These are phyloP conservation scores for Boletus rex-veris DNA, from an alignment of 768 basidiomycete genomes.

Conservation along the genomic window DNA sequence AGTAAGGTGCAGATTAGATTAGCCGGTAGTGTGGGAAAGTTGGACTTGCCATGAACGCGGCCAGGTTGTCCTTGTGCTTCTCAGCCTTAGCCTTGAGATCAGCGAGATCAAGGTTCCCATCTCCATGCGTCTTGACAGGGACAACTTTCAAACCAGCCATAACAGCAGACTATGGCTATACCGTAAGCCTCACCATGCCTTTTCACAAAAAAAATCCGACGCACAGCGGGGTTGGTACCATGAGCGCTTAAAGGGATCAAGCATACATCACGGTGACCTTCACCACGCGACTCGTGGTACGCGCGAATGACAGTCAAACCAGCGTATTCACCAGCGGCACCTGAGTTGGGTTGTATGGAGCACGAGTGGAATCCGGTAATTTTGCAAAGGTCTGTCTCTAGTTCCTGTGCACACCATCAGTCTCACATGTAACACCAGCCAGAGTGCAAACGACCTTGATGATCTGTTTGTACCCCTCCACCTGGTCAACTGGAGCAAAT, in stretches of 20 bases:
- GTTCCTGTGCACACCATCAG: slow-evolving; percentile 54
- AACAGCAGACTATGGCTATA: slow-evolving; percentile 70
- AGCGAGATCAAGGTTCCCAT: slow-evolving; percentile 85
- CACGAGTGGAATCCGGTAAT: slow-evolving; percentile 97
- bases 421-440: not conserved
- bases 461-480: slow-evolving; percentile 77
- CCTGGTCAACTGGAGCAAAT: slow-evolving; percentile 87
- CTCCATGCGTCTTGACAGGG: slow-evolving; percentile 80
- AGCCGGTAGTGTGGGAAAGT: slow-evolving; percentile 7
- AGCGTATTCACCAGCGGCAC: slow-evolving; percentile 95
- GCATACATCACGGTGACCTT: slow-evolving; percentile 85
- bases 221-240: slow-evolving; percentile 95
- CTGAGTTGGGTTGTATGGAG: slow-evolving; percentile 98
- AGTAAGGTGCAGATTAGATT: slow-evolving; percentile 1
- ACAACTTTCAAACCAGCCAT: slow-evolving; percentile 98
- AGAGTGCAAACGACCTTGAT: slow-evolving; percentile 53
- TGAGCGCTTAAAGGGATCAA: slow-evolving; percentile 95
- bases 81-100: slow-evolving; percentile 87
- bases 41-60: slow-evolving; percentile 84
- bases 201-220: slow-evolving; percentile 22
- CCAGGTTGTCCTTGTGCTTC: slow-evolving; percentile 86
- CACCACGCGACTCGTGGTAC: slow-evolving; percentile 86
- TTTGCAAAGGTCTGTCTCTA: slow-evolving; percentile 85
- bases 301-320: slow-evolving; percentile 94
- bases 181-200: slow-evolving; percentile 12